Conservation (phyloP, 371 early-diverging fungal species). For the Haplosporangium sp. region DNA sequence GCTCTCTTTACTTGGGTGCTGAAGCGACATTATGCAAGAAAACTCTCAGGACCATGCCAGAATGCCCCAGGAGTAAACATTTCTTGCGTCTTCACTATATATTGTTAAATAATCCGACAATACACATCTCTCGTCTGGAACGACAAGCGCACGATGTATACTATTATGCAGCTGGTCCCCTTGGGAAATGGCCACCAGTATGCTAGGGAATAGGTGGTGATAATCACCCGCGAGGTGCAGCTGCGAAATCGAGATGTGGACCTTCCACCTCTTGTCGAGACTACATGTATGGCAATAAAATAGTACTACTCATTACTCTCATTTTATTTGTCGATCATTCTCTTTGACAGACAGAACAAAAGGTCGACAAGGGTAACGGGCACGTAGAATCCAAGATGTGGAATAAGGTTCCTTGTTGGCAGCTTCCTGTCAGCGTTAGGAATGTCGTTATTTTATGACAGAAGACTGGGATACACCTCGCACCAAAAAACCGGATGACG, state of each 20-base stretch:
- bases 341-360: background rate
- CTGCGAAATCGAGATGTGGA: too few relatives aligned
- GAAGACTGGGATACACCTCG: too few relatives aligned
- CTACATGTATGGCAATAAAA: too few relatives aligned
- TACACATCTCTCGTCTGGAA: background rate
- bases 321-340: background rate
- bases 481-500: too few relatives aligned
- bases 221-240: too few relatives aligned
- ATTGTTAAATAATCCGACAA: background rate
- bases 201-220: too few relatives aligned
- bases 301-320: too few relatives aligned
- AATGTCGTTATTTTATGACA: too few relatives aligned
- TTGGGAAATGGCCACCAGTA: too few relatives aligned
- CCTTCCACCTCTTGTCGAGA: too few relatives aligned
- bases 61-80: conserved; percentile 4
- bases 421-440: too few relatives aligned
- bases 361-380: background rate
- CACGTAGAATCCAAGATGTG: conserved; percentile 5
- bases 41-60: conserved; percentile 15
- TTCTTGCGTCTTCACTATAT: background rate
- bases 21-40: background rate
- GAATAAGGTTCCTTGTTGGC: conserved; percentile 6
- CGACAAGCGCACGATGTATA: background rate
- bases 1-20: background rate
- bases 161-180: background rate